Base-by-base conservation (phyloP, 2,329 filamentous ascomycete genomes). In the Diaporthe aspalathi region DNA sequence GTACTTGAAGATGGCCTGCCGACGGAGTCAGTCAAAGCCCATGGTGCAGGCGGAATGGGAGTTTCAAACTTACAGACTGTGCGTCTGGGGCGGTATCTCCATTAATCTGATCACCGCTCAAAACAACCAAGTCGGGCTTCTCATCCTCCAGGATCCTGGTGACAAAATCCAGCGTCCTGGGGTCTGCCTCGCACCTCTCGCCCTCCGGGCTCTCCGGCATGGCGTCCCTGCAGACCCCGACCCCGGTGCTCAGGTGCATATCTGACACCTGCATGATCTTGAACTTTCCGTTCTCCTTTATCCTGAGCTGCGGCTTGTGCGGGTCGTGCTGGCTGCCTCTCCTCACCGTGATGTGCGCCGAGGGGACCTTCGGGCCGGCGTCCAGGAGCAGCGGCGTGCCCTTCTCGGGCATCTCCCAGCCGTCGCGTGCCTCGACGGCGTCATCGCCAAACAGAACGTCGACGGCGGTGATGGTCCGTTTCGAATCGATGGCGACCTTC, bases 201-300 rank as follows among this genome's bases (percentile, higher is more conserved):
- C 91, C 91, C 67, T 94, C 89, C 75, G 90, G 89, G 60, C 87
- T 88, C 73, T 90, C 88, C 0, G 95, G 95, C 75, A 95, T 87
- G n/a, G 94, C 90, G 76, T 99, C 94, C 74, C 96, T 90, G 79
- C 96, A 99, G 54, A 83, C 83, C 12, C 96, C 96, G 6, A 95
- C 87, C 12, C 95, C 96, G 2, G 96, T 99, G 78, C 94, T 95
- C 70, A 99, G 84, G 81, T 99, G 96, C 73, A 98, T 84, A 83
- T 99, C 96, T n/a, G 94, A 93, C 69, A 97, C 86, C 82, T 99
- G 96, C 88, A 99, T 90, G 74, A 99, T 97, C 85, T 98, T 98
- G 85, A 98, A 98, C 76, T 92, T 94, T 38, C 95, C 96, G 79
- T 96, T 94, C 73, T 97, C 94, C 53, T 90, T 89, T 74, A 99